Evolutionary conservation across 2,329 filamentous ascomycete species (phyloP), one percentile per base, ranked within the genome.

Genomic region (Didymella pinodella): DNA sequence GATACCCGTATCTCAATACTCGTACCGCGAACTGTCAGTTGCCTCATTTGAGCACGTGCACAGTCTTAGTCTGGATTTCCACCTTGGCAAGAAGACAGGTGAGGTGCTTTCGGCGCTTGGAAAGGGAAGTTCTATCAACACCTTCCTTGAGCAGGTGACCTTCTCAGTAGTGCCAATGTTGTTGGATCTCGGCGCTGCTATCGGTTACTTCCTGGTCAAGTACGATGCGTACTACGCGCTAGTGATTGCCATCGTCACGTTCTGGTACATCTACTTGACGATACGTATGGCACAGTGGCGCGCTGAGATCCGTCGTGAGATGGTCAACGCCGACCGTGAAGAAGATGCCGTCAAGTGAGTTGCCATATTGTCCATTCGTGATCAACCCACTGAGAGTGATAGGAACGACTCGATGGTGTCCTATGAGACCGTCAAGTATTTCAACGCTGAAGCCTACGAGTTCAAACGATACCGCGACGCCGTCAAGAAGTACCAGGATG

Each of bases 11-110:
- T 92, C 93, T 34, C 95, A 99, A 76, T 97, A 98, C 77, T 97
- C 94, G 0, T 99, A 97, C 78, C 90, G 92, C 72, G 92, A 95
- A 64, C 84, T 99, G 58, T 97, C 93, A 6, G 95, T 95, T 2
- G 93, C 95, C 16, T 92, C 94, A 11, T 99, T 99, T 74, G 94
- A 98, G 79, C 95, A 99, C 75, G 95, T 99, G 22, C 95, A 99
- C 77, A 90, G 90, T 49, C 87, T 99, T 32, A 97, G 93, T 76
- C 84, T 98, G 65, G 95, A 98, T 75, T 99, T 99, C 72, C 95
- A 99, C 74, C 85, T 98, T 3, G 93, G 92, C 51, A 99, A 99
- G 80, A 92, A 94, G 72, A 99, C 95, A 0, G 95, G 95, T 63
- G 95, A 99, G 78, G 93, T 99, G 10, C 82, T 98, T 16, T 98